Base-by-base conservation (phyloP, 441 rosid genomes). In the Bocquillonia castaneifolia region DNA sequence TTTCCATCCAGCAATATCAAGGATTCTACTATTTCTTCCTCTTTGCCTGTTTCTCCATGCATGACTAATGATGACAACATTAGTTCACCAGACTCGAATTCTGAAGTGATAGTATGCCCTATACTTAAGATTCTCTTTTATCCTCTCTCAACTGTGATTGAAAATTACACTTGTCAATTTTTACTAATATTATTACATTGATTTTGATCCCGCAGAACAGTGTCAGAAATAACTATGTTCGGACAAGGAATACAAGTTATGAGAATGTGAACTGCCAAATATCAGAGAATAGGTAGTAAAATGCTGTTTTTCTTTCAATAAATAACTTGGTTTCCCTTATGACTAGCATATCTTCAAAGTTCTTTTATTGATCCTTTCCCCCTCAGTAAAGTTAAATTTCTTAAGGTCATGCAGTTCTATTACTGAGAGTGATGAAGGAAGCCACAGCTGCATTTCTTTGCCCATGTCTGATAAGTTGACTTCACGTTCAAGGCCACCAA, bases 401-500 rank as follows among this genome's bases (percentile, higher is more conserved):
- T 22, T 51, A 65, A n/a, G 12, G 29, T 56, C 69, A 25, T 74
- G 70, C 84, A 84, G 87, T 70, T 70, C 73, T 57, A 61, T 45
- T 13, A 70, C 61, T 52, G 86, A 62, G 66, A 80, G 76, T 61
- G 85, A 80, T 15, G 90, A 85, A 55, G 87, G 81, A 50, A 81
- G 75, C 72, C 80, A 57, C 53, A 81, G 89, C 77, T 74, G 55
- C 74, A 61, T 80, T 59, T 86, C 86, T 3, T 71, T 76, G 10
- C 75, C 87, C 6, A 72, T 64, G 55, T 84, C 91, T 0, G 89
- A 84, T 44, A 86, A 75, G 70, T 63, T 54, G 44, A 76, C 82
- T 51, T 36, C 79, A n/a, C 74, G 73, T 50, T 71, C 86, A 31
- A 80, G 84, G 74, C 80, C 89, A 3, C 88, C 90, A 14, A 88